These are phyloP conservation scores for Lolium rigidum DNA, from an alignment of 176 grass and related monocot species.

Conservation along the genomic window DNA sequence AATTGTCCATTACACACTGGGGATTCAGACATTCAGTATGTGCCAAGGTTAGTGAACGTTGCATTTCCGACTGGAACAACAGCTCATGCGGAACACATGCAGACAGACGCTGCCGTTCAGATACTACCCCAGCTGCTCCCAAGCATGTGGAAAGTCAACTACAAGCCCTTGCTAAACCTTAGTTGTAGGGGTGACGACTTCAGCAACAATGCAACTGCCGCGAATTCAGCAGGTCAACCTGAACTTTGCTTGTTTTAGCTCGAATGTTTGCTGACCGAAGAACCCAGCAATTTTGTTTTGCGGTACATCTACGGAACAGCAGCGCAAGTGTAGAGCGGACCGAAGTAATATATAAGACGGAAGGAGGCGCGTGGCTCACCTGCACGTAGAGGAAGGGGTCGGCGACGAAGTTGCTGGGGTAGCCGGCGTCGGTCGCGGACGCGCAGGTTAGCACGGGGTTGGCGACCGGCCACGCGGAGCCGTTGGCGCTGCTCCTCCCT, in stretches of 20 bases:
- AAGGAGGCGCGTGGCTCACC: conserved; percentile 47
- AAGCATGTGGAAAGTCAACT: neutral
- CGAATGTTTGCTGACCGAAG: neutral
- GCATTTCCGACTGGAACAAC: neutral
- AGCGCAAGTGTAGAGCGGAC: neutral
- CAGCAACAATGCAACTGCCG: neutral
- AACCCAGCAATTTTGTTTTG: conserved; percentile 12
- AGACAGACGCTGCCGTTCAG: neutral
- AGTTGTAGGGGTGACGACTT: no score
- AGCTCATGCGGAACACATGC: neutral
- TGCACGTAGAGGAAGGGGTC: conserved; percentile 89
- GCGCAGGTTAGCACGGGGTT: conserved; percentile 94
- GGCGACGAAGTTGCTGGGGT: conserved; percentile 92
- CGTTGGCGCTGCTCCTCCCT: conserved; percentile 74
- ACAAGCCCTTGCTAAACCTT: neutral
- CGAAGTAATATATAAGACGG: neutral
- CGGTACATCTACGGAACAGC: neutral
- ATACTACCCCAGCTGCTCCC: neutral
- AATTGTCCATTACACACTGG: neutral
- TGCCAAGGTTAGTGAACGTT: neutral
- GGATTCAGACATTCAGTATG: neutral
- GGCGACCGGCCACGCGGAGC: conserved; percentile 94
- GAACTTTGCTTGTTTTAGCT: conserved; percentile 9
- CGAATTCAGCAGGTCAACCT: neutral
- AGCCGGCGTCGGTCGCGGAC: conserved; percentile 64